A percentile compares a stretch with the other conserved stretches of the same genome.
These are phyloP conservation scores for Arthrobotrys megalospora DNA, from an alignment of 2,329 filamentous ascomycete genomes.

Conservation along the genomic window DNA sequence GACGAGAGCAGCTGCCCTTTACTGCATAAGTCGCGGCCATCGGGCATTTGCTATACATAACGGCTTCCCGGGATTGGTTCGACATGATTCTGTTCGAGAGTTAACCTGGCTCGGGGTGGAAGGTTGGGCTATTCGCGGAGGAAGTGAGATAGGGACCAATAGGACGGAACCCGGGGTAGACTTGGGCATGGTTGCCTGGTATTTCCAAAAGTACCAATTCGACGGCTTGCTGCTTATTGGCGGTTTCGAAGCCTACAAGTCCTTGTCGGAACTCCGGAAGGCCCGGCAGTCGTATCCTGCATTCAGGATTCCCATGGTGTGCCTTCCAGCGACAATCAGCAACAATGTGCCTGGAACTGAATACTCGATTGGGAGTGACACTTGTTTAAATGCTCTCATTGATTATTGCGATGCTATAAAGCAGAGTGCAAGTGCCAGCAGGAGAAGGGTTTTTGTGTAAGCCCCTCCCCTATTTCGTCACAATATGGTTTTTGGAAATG, in stretches of 20 bases:
- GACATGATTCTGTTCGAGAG: slow-evolving; percentile 90
- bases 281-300: slow-evolving; percentile 83
- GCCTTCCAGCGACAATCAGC: slow-evolving; percentile 95
- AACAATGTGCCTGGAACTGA: slow-evolving; percentile 99
- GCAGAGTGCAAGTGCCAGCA: slow-evolving; percentile 93
- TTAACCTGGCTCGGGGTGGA: slow-evolving; percentile 96
- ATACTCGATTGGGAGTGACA: slow-evolving; percentile 96
- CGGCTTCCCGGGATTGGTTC: slow-evolving; percentile 91
- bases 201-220: slow-evolving; percentile 88
- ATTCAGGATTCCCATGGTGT: slow-evolving; percentile 91
- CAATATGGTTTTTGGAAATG: neutral
- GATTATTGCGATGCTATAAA: slow-evolving; percentile 97
- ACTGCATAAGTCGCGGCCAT: slow-evolving; percentile 75
- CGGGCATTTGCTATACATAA: slow-evolving; percentile 94
- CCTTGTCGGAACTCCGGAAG: slow-evolving; percentile 87
- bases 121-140: slow-evolving; percentile 94
- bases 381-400: slow-evolving; percentile 94
- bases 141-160: slow-evolving; percentile 98
- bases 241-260: slow-evolving; percentile 96
- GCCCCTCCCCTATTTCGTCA: neutral
- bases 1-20: slow-evolving; percentile 79
- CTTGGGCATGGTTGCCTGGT: slow-evolving; percentile 83
- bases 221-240: slow-evolving; percentile 93
- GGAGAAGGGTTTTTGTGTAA: slow-evolving; percentile 89
- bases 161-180: slow-evolving; percentile 91